Evolutionary conservation across 106 monocot genomes (phyloP), one percentile per base, ranked within the genome.

Genomic region (Ottelia alismoides): DNA sequence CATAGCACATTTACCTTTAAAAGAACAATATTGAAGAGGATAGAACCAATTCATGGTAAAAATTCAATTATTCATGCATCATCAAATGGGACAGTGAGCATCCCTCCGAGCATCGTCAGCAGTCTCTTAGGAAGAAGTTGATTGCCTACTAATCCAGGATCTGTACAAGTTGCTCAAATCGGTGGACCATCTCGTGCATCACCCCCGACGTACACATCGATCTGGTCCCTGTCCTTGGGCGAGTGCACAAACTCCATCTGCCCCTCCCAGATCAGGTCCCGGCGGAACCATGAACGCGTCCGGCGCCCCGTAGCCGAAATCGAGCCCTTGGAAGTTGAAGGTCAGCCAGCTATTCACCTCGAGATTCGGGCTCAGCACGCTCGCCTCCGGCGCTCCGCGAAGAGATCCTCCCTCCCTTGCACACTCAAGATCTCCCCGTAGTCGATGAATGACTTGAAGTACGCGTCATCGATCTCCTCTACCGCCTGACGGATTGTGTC

Each of bases 381-480:
- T 27, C 46, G 26, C 45, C 46, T 18, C 46, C 10, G 29, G n/a
- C 54, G 27, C 24, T 24, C 18, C 27, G 25, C 59, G 27, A 22
- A 14, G 45, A 11, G 12, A 18, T 20, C 46, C 45, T 1, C 22
- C 4, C 4, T 10, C 16, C 25, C 58, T 6, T 44, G 21, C 46
- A 10, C 20, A 23, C 16, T 45, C 25, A 21, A 2, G 32, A 57
- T 19, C 20, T 40, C 59, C 59, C 59, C 59, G 46, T 46, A 60
- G 59, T 60, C 59, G 45, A 60, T 25, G 45, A 60, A 60, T 11
- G 59, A 60, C n/a, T 20, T 24, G 59, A 60, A 60, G 59, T 60
- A 60, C 26, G 25, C 59, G n/a, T 60, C 59, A 27, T 60, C 45
- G 11, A 60, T 46, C 21, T 10, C 20, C 6, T 44, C 40, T 1